Conservation (phyloP, 441 rosid species). For the Adansonia gregorii region DNA sequence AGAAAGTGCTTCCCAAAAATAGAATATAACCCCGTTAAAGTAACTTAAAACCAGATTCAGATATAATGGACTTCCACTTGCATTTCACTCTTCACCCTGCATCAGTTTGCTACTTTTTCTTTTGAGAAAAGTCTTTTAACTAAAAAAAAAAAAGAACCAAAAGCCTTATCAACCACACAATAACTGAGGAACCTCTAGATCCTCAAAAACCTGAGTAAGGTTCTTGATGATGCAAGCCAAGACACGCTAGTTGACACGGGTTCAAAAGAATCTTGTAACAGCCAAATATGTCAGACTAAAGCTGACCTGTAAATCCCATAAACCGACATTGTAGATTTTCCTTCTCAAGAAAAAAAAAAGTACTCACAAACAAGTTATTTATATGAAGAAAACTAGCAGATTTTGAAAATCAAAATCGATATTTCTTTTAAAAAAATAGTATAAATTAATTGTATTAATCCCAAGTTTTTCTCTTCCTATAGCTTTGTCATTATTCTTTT, state of each 20-base stretch:
- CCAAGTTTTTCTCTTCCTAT: neutral
- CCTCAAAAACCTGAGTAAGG: slow-evolving; percentile 28
- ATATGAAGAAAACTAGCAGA: too few species aligned
- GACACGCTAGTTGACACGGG: slow-evolving; percentile 43
- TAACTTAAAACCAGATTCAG: neutral
- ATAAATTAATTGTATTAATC: too few species aligned
- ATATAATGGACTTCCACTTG: neutral
- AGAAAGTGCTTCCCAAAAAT: neutral
- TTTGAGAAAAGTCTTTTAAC: neutral
- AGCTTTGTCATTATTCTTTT: slow-evolving; percentile 12
- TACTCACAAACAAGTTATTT: too few species aligned
- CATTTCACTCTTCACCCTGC: slow-evolving; percentile 16
- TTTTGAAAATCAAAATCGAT: too few species aligned
- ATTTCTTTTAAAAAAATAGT: too few species aligned
- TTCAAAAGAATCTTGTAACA: slow-evolving; percentile 21
- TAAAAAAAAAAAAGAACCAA: slow-evolving; percentile 7
- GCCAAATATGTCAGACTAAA: slow-evolving; percentile 17
- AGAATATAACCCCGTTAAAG: neutral
- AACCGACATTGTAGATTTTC: slow-evolving; percentile 35
- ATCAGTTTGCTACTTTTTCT: neutral
- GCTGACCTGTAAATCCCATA: slow-evolving; percentile 35
- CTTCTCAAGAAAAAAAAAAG: neutral
- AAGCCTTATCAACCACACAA: slow-evolving; percentile 30
- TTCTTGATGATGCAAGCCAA: slow-evolving; percentile 26
- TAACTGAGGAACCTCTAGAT: slow-evolving; percentile 26